These are phyloP conservation scores for Monoraphidium neglectum DNA, from an alignment of 139 green algal species.

Conservation along the genomic window DNA sequence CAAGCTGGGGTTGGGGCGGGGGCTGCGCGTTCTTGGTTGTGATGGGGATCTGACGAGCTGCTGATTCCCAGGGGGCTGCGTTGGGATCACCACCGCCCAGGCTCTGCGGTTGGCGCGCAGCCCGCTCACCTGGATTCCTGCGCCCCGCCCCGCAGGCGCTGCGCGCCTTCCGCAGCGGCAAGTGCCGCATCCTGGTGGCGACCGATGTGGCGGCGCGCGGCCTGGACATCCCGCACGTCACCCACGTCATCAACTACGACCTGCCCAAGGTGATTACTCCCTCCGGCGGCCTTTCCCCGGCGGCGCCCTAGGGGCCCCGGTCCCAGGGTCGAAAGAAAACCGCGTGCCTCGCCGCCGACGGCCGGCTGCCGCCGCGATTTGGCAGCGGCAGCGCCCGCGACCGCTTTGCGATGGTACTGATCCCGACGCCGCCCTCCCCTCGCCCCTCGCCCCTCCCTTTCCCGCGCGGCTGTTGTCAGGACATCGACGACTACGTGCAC, in stretches of 20 bases:
- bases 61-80: no score
- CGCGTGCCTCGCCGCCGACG: not conserved
- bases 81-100: no score
- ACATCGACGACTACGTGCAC: constrained; percentile 96
- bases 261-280: constrained; percentile 79
- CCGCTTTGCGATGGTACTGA: not conserved
- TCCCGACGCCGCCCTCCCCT: not conserved
- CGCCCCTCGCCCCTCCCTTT: not conserved
- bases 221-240: constrained; percentile 67
- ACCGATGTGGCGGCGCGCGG: constrained; percentile 94
- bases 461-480: constrained; percentile 62
- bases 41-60: no score
- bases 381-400: not conserved
- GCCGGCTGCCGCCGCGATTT: not conserved
- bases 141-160: constrained; percentile 46
- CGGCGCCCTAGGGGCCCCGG: not conserved
- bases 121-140: not conserved
- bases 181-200: constrained; percentile 90
- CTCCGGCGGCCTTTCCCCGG: no score
- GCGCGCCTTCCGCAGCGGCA: constrained; percentile 86
- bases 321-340: not conserved
- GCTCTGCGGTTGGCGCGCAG: no score
- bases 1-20: no score
- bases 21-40: no score
- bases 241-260: constrained; percentile 83